Percentiles rank a stretch among this genome's conserved stretches.
Conservation (phyloP, 768 basidiomycete genomes). For the Kwoniella sp. region DNA sequence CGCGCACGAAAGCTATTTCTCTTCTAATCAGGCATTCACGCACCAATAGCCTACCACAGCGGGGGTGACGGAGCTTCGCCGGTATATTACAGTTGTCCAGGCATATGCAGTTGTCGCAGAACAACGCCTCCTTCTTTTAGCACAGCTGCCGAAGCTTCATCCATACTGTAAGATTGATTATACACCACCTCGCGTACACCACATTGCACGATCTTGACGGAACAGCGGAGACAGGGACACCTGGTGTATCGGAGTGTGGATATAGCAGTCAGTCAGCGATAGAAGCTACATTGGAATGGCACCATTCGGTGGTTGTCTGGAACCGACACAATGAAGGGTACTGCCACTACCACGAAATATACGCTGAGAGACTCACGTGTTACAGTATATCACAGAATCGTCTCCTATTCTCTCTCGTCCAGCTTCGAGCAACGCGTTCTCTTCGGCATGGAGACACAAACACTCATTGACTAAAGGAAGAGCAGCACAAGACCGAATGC, state of each 20-base stretch:
- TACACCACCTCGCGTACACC: slow-evolving; percentile 92
- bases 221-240: slow-evolving; percentile 96
- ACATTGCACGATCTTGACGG: slow-evolving; percentile 94
- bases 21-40: too few relatives aligned
- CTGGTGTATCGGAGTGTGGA: too few relatives aligned
- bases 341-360: too few relatives aligned
- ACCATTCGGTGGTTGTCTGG: too few relatives aligned
- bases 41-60: too few relatives aligned
- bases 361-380: slow-evolving; percentile 94
- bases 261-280: too few relatives aligned
- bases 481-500: neutral
- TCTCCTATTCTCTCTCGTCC: slow-evolving; percentile 78
- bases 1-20: too few relatives aligned
- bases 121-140: slow-evolving; percentile 81
- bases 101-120: slow-evolving; percentile 64
- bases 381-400: slow-evolving; percentile 87
- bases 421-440: slow-evolving; percentile 93
- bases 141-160: slow-evolving; percentile 75
- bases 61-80: neutral
- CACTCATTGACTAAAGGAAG: slow-evolving; percentile 66
- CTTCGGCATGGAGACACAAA: slow-evolving; percentile 94
- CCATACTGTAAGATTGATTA: slow-evolving; percentile 95
- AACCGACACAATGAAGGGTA: too few relatives aligned
- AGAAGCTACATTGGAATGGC: too few relatives aligned
- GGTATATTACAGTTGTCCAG: slow-evolving; percentile 13